These are phyloP conservation scores for Aureobasidium sp. DNA, from an alignment of 2,329 filamentous ascomycete genomes.

Conservation along the genomic window DNA sequence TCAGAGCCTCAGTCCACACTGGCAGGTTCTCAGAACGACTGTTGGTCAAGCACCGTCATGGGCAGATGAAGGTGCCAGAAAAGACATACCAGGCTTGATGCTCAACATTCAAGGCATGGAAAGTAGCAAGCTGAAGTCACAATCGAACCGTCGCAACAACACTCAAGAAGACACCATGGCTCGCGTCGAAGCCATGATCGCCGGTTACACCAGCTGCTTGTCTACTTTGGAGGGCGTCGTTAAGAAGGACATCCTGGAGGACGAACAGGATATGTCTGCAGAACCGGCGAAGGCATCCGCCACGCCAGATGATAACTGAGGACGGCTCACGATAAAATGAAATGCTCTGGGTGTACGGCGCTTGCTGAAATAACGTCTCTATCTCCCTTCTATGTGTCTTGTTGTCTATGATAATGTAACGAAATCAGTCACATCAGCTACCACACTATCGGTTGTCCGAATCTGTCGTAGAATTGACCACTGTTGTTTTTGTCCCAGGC, in stretches of 20 bases:
- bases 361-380: neutral
- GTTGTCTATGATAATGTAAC: neutral
- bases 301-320: neutral
- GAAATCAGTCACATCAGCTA: constrained; percentile 14
- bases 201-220: constrained; percentile 9
- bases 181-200: constrained; percentile 12
- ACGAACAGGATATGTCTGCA: neutral
- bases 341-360: neutral
- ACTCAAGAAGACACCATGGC: constrained; percentile 12
- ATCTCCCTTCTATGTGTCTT: neutral
- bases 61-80: constrained; percentile 29
- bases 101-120: constrained; percentile 38
- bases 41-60: constrained; percentile 55
- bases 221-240: constrained; percentile 10
- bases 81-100: constrained; percentile 43
- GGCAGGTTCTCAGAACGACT: constrained; percentile 53
- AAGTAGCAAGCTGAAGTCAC: neutral
- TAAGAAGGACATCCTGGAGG: constrained; percentile 1
- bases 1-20: constrained; percentile 64
- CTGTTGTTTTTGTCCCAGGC: constrained; percentile 24
- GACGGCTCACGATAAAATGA: neutral
- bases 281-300: neutral
- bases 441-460: constrained; percentile 35
- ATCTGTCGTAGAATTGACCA: constrained; percentile 36
- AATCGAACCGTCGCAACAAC: constrained; percentile 2